Conservation (phyloP, 176 grass and related monocot genomes). For the Themeda triandra region DNA sequence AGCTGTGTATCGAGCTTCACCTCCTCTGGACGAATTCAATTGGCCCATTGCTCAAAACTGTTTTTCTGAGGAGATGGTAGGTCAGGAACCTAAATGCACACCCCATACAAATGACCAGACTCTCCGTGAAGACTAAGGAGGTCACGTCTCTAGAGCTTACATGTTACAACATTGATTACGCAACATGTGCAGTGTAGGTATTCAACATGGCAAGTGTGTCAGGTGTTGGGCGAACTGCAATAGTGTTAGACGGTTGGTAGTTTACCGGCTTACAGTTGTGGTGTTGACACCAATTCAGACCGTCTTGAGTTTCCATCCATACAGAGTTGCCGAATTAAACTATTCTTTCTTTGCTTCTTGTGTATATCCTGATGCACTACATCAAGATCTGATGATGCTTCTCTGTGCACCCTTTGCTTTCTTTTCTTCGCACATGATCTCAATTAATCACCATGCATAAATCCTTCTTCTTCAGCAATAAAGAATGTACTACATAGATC, state of each 20-base stretch:
- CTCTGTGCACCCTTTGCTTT: neutral
- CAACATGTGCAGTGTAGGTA: constrained; percentile 29
- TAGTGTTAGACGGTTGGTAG: no score
- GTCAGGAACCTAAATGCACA: constrained; percentile 37
- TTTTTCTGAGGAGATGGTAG: constrained; percentile 14
- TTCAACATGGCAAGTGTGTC: constrained; percentile 24
- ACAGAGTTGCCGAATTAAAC: no score
- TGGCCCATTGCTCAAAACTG: constrained; percentile 18
- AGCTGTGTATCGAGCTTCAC: neutral
- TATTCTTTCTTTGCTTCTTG: no score
- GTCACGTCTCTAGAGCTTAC: constrained; percentile 31
- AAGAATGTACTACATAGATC: neutral
- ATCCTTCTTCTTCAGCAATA: neutral
- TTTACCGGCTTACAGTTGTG: no score
- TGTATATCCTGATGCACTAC: no score
- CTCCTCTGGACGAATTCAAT: neutral
- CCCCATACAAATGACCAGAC: constrained; percentile 2
- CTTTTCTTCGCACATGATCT: neutral
- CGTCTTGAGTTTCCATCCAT: no score
- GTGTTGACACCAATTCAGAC: no score
- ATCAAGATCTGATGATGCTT: no score
- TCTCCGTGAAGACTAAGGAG: constrained; percentile 23
- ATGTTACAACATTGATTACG: constrained; percentile 45
- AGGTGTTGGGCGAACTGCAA: constrained; percentile 16
- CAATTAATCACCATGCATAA: neutral